A percentile compares a stretch with the other conserved stretches of the same genome.
These are phyloP conservation scores for Xylaria sp. DNA, from an alignment of 2,329 filamentous ascomycete species.

Conservation along the genomic window DNA sequence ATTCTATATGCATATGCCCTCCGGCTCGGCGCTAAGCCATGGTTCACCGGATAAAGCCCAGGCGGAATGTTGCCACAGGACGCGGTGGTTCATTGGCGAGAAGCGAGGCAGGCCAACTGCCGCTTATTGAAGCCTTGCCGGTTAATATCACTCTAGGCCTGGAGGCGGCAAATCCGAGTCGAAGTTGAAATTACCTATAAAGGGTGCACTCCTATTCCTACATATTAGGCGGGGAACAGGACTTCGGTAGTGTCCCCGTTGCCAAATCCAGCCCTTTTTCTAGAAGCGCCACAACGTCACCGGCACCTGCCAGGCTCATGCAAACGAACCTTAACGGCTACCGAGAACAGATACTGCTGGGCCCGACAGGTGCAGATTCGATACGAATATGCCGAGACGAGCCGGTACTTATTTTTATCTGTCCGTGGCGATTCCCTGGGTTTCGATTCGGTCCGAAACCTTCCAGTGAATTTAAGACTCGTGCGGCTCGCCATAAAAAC, in stretches of 20 bases:
- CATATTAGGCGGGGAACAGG: conserved; percentile 31
- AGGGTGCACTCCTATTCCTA: conserved; percentile 25
- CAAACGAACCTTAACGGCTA: background rate
- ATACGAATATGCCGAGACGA: background rate
- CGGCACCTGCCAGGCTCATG: conserved; percentile 1
- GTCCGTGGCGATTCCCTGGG: background rate
- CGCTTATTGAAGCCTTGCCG: conserved; percentile 31
- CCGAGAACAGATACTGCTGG: background rate
- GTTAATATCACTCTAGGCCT: conserved; percentile 33
- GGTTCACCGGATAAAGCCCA: conserved; percentile 35
- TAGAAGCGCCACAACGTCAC: conserved; percentile 19
- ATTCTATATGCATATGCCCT: conserved; percentile 28
- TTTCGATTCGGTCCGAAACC: background rate
- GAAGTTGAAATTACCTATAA: conserved; percentile 33
- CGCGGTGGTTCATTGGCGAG: conserved; percentile 31
- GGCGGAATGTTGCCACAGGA: conserved; percentile 25
- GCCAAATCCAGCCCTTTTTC: conserved; percentile 19
- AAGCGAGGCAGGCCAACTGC: conserved; percentile 29
- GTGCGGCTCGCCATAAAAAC: background rate
- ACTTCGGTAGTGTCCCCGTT: conserved; percentile 27
- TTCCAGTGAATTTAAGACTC: background rate
- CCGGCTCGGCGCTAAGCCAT: conserved; percentile 16
- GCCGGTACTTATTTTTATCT: background rate
- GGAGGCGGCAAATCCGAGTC: conserved; percentile 31
- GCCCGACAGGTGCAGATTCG: background rate